Base-by-base conservation (phyloP, 352 stramenopile species). In the Salisapilia sapeloensis region DNA sequence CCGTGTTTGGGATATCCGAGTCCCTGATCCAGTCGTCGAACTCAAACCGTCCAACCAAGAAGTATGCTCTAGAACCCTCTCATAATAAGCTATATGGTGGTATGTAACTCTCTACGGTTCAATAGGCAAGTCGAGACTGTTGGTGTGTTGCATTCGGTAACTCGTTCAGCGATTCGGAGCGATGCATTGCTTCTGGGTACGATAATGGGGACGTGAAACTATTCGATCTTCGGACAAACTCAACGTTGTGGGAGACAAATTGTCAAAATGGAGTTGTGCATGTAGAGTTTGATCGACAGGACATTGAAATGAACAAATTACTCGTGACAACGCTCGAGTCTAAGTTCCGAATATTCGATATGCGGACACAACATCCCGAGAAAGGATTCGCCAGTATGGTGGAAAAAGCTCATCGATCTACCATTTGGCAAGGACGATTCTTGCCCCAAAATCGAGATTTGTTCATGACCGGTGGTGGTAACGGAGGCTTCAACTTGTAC, bases 251-350 rank as follows among this genome's bases (percentile, higher is more conserved):
- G 83, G 93, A 98, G 48, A 96, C 85, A 33, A 98, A 97, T 50
- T 87, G 84, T 30, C 71, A 85, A 39, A 97, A 97, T 58, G 93
- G 91, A 12, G 91, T 98, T n/a, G 94, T 95, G 24, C 84, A 71
- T 36, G 57, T 94, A 20, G 70, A 97, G 49, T 97, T 97, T 37
- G 93, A 98, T 51, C 70, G 92, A 24, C 93, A 90, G 37, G 87
- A 97, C 46, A 97, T 97, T 48, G 83, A 96, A 49, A 97, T 97
- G 91, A 98, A 98, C 57, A 97, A 98, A 46, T 48, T 95, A 17
- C 48, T 95, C 4, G 81, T 96, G 15, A 96, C 89, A 15, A 97
- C 92, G 23, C 63, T 97, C 24, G 92, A 98, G 48, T 94, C 78
- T 33, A 96, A 96, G 56, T 97, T 98, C 56, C 60, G 80, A 4